phyloP scores from a whole-genome alignment of 176 grass and related monocot species.

The Lolium rigidum region DNA sequence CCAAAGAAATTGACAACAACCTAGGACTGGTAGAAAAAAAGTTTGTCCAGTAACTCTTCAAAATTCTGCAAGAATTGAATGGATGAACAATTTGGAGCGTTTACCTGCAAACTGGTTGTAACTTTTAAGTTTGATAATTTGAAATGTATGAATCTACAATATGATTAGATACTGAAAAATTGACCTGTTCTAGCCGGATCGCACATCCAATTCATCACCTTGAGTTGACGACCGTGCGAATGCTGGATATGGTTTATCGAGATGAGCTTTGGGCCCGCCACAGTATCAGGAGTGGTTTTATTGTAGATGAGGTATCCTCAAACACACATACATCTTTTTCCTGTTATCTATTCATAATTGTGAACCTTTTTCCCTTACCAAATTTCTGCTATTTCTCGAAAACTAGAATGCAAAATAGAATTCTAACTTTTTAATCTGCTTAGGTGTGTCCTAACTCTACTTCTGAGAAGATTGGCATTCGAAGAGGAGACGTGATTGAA shows the following conservation, averaged over 20 bases:
- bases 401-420: slow-evolving; percentile 5
- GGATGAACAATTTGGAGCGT: not conserved
- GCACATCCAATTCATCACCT: slow-evolving; percentile 29
- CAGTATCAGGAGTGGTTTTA: not conserved
- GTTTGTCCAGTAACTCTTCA: not conserved
- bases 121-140: slow-evolving; percentile 8
- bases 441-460: not conserved
- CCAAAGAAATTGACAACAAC: not conserved
- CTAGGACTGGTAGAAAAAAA: not conserved
- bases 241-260: not conserved
- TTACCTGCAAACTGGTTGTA: not conserved
- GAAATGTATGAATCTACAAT: slow-evolving; percentile 3
- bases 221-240: not conserved
- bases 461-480: not conserved
- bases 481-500: slow-evolving; percentile 11
- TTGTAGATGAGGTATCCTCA: not conserved
- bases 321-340: not conserved
- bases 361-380: not conserved
- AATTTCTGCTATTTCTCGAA: not conserved
- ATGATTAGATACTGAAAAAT: not conserved
- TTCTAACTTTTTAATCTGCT: not conserved
- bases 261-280: not conserved
- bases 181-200: not conserved
- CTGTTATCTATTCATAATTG: not conserved
- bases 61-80: not conserved